These are phyloP conservation scores for Cryptococcus maquisensis DNA, from an alignment of 1,284 basidiomycete species.

Conservation along the genomic window DNA sequence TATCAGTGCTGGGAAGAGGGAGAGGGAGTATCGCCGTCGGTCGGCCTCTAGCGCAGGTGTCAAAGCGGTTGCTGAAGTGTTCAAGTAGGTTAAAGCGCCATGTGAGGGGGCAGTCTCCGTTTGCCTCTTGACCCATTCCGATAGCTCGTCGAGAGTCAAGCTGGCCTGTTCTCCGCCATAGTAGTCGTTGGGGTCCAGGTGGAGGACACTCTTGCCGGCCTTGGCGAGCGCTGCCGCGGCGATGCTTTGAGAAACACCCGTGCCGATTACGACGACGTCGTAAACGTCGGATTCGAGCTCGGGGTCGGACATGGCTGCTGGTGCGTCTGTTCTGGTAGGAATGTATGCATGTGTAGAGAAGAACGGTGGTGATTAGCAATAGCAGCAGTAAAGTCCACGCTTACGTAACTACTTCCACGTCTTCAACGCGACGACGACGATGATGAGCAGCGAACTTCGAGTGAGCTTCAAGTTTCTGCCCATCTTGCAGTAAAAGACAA, in stretches of 20 bases:
- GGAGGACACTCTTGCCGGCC: conserved; percentile 77
- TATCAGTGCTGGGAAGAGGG: conserved; percentile 75
- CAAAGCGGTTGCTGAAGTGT: conserved; percentile 42
- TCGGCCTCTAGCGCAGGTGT: conserved; percentile 54
- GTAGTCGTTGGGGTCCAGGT: conserved; percentile 77
- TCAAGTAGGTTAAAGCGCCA: conserved; percentile 12
- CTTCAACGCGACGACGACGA: no score
- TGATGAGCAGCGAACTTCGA: no score
- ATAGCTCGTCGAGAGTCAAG: conserved; percentile 73
- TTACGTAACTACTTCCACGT: no score
- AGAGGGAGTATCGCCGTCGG: conserved; percentile 76
- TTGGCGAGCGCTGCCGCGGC: conserved; percentile 86
- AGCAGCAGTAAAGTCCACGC: no score
- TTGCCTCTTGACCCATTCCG: conserved; percentile 56
- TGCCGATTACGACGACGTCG: conserved; percentile 79
- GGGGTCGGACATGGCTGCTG: conserved; percentile 4
- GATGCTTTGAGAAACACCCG: conserved; percentile 82
- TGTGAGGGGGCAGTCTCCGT: neutral
- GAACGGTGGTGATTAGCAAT: no score
- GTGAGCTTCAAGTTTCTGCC: neutral
- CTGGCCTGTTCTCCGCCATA: conserved; percentile 83
- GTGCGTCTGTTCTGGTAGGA: no score
- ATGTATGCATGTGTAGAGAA: no score
- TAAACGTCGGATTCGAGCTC: conserved; percentile 53
- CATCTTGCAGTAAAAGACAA: no score